These are phyloP conservation scores for Nemophila menziesii DNA, from an alignment of 257 asterid species.

Conservation along the genomic window DNA sequence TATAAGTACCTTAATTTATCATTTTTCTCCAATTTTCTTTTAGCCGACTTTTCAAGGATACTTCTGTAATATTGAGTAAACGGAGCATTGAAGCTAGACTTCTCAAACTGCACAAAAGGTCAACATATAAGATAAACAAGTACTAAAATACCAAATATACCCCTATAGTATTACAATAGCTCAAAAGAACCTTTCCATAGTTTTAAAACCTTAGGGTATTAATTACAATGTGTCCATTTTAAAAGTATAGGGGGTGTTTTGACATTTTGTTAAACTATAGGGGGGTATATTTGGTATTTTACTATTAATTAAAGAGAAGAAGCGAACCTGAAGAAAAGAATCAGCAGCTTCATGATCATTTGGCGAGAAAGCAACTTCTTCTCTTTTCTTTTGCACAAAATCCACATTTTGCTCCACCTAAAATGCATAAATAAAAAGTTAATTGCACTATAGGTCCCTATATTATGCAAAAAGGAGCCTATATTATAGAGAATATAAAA, in stretches of 20 bases:
- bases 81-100: constrained; percentile 47
- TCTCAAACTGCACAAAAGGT: constrained; percentile 70
- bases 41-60: constrained; percentile 57
- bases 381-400: constrained; percentile 79
- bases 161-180: no score
- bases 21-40: constrained; percentile 30
- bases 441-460: no score
- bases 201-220: no score
- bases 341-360: constrained; percentile 70
- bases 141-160: no score
- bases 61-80: constrained; percentile 71
- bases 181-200: no score
- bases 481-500: background rate
- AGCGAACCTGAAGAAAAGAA: constrained; percentile 74
- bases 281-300: no score
- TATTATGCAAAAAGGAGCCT: constrained; percentile 4
- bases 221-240: no score
- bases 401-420: constrained; percentile 81
- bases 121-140: no score
- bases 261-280: no score
- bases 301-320: no score
- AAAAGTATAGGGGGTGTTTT: no score
- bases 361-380: constrained; percentile 77
- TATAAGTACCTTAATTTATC: constrained; percentile 46
- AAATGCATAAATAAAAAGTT: constrained; percentile 11